phyloP scores from a whole-genome alignment of 2,329 filamentous ascomycete species.

The Phyllosticta citriasiana region DNA sequence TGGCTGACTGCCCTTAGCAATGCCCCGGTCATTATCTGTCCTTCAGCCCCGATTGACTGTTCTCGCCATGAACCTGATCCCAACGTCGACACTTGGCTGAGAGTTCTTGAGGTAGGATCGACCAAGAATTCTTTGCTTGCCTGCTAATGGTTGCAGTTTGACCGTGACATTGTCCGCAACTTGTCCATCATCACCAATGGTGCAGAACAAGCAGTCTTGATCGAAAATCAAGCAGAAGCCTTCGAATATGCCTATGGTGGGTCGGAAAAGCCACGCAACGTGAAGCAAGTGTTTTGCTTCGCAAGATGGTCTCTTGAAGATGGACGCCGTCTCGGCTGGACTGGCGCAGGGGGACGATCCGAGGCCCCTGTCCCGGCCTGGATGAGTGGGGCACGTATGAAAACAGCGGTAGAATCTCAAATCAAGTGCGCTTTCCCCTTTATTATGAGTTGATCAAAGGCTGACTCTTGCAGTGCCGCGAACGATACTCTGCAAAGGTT shows the following conservation, averaged over 20 bases:
- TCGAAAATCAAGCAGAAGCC: slow-evolving; percentile 58
- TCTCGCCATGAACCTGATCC: slow-evolving; percentile 62
- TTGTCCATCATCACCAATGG: slow-evolving; percentile 72
- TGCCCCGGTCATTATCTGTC: slow-evolving; percentile 42
- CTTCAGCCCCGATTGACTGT: slow-evolving; percentile 45
- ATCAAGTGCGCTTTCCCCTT: slow-evolving; percentile 36
- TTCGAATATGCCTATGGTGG: slow-evolving; percentile 55
- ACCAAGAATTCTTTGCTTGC: neutral
- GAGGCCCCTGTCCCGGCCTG: slow-evolving; percentile 45
- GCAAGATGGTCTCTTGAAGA: slow-evolving; percentile 31
- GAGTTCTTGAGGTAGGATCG: slow-evolving; percentile 52
- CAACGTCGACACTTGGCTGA: slow-evolving; percentile 65
- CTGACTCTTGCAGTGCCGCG: slow-evolving; percentile 25
- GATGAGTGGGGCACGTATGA: slow-evolving; percentile 58
- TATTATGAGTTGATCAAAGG: too few relatives aligned
- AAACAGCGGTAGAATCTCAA: slow-evolving; percentile 61
- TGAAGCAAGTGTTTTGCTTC: slow-evolving; percentile 54
- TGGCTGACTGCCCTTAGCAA: neutral
- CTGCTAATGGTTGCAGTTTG: slow-evolving; percentile 41
- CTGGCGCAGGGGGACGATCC: slow-evolving; percentile 37
- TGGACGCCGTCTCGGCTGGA: slow-evolving; percentile 40
- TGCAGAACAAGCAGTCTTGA: slow-evolving; percentile 77
- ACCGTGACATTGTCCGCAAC: slow-evolving; percentile 66
- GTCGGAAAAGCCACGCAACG: slow-evolving; percentile 52
- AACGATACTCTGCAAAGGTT: slow-evolving; percentile 42